Evolutionary conservation across 2,329 filamentous ascomycete genomes (phyloP).

Genomic region (Didymella keratinophila): DNA sequence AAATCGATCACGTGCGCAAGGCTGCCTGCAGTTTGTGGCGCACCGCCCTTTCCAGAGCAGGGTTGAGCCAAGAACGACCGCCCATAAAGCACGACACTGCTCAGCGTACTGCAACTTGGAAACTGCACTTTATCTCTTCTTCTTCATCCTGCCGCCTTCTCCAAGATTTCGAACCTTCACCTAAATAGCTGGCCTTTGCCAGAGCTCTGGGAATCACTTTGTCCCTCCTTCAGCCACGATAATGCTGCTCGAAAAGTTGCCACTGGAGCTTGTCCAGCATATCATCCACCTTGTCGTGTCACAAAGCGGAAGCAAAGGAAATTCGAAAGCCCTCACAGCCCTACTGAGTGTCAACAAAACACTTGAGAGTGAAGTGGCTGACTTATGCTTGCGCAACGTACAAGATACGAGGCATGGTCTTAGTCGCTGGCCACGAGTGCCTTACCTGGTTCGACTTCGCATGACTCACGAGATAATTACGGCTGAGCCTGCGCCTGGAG

Average conservation of each 20-base stretch:
- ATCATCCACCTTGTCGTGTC: background rate
- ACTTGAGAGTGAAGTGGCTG: background rate
- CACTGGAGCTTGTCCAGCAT: slow-evolving; percentile 5
- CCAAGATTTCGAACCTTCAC: too few relatives aligned
- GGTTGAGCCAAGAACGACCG: background rate
- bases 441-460: background rate
- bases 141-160: background rate
- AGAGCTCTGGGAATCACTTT: too few relatives aligned
- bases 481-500: background rate
- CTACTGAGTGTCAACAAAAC: background rate
- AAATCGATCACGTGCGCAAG: background rate
- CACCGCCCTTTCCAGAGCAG: background rate
- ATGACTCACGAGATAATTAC: background rate
- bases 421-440: background rate
- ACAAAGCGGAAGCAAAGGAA: background rate
- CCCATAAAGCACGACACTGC: background rate
- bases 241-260: slow-evolving; percentile 8
- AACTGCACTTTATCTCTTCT: background rate
- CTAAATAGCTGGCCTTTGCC: too few relatives aligned
- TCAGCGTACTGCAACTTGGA: background rate
- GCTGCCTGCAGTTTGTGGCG: background rate
- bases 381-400: background rate
- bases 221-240: background rate
- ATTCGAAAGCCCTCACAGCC: background rate
- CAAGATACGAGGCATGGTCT: background rate